Percentiles rank a stretch among this genome's conserved stretches.
These are phyloP conservation scores for Fusarium tricinctum DNA, from an alignment of 2,329 filamentous ascomycete species.

Conservation along the genomic window DNA sequence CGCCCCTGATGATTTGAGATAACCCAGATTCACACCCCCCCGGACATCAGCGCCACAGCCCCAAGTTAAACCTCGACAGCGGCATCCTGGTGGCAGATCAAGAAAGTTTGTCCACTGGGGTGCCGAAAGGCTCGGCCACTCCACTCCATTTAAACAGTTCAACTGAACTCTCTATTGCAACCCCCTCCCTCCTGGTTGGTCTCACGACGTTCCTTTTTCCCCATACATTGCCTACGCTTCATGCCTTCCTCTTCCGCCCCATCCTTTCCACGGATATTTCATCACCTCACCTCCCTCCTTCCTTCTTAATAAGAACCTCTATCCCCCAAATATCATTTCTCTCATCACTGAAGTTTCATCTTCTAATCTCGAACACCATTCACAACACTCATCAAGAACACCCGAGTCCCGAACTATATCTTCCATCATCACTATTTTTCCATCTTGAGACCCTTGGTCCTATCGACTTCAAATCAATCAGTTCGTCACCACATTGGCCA, in stretches of 20 bases:
- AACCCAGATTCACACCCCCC: constrained; percentile 34
- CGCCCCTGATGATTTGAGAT: constrained; percentile 17
- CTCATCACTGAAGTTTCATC: not conserved
- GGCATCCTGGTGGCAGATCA: constrained; percentile 50
- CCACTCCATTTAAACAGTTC: constrained; percentile 1
- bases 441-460: too few relatives aligned
- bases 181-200: constrained; percentile 12
- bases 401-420: not conserved
- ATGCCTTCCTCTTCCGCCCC: constrained; percentile 45
- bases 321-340: constrained; percentile 24
- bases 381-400: not conserved
- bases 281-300: constrained; percentile 48
- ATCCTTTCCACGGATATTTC: constrained; percentile 46
- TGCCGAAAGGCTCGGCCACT: constrained; percentile 9
- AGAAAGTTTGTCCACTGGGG: constrained; percentile 44
- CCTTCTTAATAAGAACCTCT: constrained; percentile 30
- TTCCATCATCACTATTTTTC: not conserved
- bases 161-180: not conserved
- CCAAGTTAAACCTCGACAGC: constrained; percentile 47
- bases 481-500: not conserved
- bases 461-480: not conserved
- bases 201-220: constrained; percentile 35
- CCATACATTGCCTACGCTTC: constrained; percentile 49
- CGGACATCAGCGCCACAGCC: constrained; percentile 37
- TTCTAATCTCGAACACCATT: constrained; percentile 1